Conservation (phyloP, 495 filamentous ascomycete genomes). For the Eremomyces bilateralis region DNA sequence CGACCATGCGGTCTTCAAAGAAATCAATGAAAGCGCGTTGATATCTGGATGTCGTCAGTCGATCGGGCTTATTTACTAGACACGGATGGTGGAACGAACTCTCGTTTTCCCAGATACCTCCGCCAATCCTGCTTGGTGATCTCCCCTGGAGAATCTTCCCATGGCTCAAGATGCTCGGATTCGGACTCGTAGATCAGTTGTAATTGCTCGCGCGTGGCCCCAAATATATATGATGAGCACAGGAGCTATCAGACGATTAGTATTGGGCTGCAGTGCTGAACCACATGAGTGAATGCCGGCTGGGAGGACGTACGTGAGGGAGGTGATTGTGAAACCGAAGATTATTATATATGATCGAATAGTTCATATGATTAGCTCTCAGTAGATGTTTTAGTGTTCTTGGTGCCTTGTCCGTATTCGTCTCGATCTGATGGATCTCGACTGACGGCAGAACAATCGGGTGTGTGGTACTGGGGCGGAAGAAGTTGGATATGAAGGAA, state of each 20-base stretch:
- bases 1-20: slow-evolving; percentile 70
- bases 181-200: slow-evolving; percentile 62
- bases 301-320: slow-evolving; percentile 38
- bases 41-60: slow-evolving; percentile 28
- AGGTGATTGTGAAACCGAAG: slow-evolving; percentile 72
- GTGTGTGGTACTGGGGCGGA: slow-evolving; percentile 6
- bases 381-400: slow-evolving; percentile 76
- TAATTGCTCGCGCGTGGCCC: slow-evolving; percentile 48
- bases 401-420: slow-evolving; percentile 49
- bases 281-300: slow-evolving; percentile 7
- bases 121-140: slow-evolving; percentile 68
- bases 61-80: background rate
- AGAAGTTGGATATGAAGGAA: background rate
- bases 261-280: no score
- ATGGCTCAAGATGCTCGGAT: slow-evolving; percentile 47
- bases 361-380: slow-evolving; percentile 74
- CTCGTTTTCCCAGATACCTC: slow-evolving; percentile 50
- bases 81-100: slow-evolving; percentile 20
- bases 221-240: slow-evolving; percentile 63
- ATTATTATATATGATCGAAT: slow-evolving; percentile 61
- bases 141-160: slow-evolving; percentile 67
- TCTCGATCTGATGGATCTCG: slow-evolving; percentile 57
- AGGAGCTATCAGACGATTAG: no score
- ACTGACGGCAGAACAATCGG: slow-evolving; percentile 46
- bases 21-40: slow-evolving; percentile 81